These are phyloP conservation scores for Debaryomyces psychrophilus DNA, from an alignment of 1,139 yeast species.

Conservation along the genomic window DNA sequence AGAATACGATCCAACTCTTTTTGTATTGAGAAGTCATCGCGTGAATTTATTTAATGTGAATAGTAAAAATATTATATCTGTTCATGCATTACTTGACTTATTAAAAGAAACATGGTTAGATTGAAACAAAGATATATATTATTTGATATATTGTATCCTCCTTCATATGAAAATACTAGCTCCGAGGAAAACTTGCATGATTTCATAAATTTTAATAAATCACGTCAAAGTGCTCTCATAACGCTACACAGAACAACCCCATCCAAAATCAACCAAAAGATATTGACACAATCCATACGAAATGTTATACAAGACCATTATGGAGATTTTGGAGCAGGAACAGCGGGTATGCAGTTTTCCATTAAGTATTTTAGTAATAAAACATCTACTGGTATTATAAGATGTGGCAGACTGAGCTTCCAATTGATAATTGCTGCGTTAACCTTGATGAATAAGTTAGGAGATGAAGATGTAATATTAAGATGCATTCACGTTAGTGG, in stretches of 20 bases:
- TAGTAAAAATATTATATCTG: not conserved
- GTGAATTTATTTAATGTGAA: conserved; percentile 1
- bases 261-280: conserved; percentile 42
- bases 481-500: conserved; percentile 78
- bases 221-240: conserved; percentile 42
- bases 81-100: not conserved
- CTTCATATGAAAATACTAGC: conserved; percentile 16
- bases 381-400: conserved; percentile 83
- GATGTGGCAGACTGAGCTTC: conserved; percentile 71
- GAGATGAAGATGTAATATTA: conserved; percentile 56
- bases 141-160: conserved; percentile 77
- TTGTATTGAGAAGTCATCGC: conserved; percentile 5
- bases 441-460: conserved; percentile 60
- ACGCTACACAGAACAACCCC: conserved; percentile 56
- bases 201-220: conserved; percentile 25
- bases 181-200: conserved; percentile 19
- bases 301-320: conserved; percentile 58
- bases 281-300: conserved; percentile 57
- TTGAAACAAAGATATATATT: conserved; percentile 81
- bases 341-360: conserved; percentile 59
- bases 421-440: conserved; percentile 71
- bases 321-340: conserved; percentile 81
- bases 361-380: conserved; percentile 79
- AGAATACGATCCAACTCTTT: not conserved
- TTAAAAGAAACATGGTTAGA: conserved; percentile 65